Evolutionary conservation across 305 asterid species (phyloP).

Genomic region (Fraxinus ornus): DNA sequence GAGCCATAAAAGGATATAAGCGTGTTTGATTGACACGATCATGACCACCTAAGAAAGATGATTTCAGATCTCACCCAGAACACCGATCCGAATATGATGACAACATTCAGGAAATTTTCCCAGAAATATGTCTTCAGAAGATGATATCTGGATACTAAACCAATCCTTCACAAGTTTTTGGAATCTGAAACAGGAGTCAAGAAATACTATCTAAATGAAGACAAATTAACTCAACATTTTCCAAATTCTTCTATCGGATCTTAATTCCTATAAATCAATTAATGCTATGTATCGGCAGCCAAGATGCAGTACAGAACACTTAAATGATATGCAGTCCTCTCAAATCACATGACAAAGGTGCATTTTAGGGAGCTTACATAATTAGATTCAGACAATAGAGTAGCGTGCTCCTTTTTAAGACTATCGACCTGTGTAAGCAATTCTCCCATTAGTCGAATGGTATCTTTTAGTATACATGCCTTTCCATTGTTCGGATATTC

Average conservation of each 20-base stretch:
- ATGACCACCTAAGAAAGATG: background rate
- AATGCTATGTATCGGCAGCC: background rate
- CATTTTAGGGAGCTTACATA: constrained; percentile 40
- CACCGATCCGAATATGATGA: background rate
- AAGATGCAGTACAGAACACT: background rate
- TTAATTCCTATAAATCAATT: background rate
- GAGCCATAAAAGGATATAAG: background rate
- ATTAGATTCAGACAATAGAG: constrained; percentile 51
- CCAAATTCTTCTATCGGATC: background rate
- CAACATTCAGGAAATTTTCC: background rate
- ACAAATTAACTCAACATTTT: background rate
- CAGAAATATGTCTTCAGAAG: background rate
- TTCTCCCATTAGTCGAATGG: constrained; percentile 46
- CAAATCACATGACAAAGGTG: background rate
- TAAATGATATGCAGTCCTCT: background rate
- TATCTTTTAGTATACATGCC: constrained; percentile 51
- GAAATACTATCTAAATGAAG: background rate
- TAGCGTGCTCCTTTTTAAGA: constrained; percentile 44
- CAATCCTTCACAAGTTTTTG: background rate
- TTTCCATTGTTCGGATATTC: constrained; percentile 47
- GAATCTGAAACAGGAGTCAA: background rate
- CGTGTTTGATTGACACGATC: background rate
- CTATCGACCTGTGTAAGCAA: constrained; percentile 40
- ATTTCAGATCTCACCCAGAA: background rate
- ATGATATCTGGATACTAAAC: background rate